phyloP scores from a whole-genome alignment of 345 rosid species.

The Corchorus capsularis region DNA sequence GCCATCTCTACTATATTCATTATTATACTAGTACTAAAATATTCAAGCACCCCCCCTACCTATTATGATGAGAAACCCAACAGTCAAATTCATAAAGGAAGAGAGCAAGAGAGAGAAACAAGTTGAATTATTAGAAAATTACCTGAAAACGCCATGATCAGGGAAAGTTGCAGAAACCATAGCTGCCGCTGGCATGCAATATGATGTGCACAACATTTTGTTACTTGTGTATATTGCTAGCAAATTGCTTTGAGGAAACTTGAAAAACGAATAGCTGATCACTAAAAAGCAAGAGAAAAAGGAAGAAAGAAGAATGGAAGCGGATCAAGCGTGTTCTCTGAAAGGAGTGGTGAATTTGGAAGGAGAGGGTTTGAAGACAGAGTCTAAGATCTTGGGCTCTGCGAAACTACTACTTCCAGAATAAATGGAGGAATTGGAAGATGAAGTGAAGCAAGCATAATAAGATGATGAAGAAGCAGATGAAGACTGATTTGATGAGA shows the following conservation, averaged over 20 bases:
- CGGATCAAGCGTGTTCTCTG: conserved; percentile 21
- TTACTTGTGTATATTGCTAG: not conserved
- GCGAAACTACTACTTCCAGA: conserved; percentile 45
- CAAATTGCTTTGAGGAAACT: conserved; percentile 11
- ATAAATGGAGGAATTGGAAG: conserved; percentile 18
- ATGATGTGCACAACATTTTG: conserved; percentile 37
- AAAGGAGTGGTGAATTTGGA: conserved; percentile 15
- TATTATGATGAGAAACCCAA: conserved; percentile 15
- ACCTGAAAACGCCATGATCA: conserved; percentile 36
- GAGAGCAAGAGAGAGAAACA: not conserved
- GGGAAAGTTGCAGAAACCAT: conserved; percentile 31
- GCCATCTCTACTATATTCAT: conserved; percentile 33
- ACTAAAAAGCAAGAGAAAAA: conserved; percentile 18
- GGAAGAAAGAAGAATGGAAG: conserved; percentile 13
- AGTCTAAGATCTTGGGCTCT: conserved; percentile 34
- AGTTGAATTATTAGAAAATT: conserved; percentile 20
- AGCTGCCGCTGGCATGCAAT: conserved; percentile 27
- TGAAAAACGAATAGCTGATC: not conserved
- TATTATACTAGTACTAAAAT: conserved; percentile 14
- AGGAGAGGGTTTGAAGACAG: conserved; percentile 29
- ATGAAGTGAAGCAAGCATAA: conserved; percentile 8
- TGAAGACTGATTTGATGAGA: conserved; percentile 27
- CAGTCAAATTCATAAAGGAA: conserved; percentile 5
- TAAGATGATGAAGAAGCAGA: conserved; percentile 19
- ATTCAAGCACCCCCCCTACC: not conserved